Base-by-base conservation (phyloP, 164 flowering plant genomes). In the Annona cherimola region DNA sequence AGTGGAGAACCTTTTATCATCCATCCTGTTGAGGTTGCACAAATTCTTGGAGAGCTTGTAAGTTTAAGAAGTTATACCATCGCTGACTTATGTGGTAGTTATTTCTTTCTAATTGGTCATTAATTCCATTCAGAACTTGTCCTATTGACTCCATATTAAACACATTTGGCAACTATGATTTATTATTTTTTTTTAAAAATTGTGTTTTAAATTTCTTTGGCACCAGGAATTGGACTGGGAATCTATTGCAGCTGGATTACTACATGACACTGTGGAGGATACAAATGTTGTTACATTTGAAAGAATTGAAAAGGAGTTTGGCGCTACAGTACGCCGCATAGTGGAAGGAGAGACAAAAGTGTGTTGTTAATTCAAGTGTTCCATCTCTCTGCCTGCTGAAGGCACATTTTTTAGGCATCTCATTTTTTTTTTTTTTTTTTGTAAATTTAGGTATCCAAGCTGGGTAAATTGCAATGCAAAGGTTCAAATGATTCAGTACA, bases 281-380 rank as follows among this genome's bases (percentile, higher is more conserved):
- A 93, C 99, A 63, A 81, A 86, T 83, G 82, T 88, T 72, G 97
- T 96, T 64, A 90, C 99, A 35, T 96, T 96, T 81, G 98, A 90
- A 80, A 88, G 90, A 78, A 90, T 96, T 79, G 99, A 91, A 78
- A 81, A 86, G 71, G 96, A 96, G 65, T 96, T 96, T 82, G 98
- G 99, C 67, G 76, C 85, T 64, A 85, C 88, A 59, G 99, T 96
- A 26, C 95, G 99, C 46, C 97, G 66, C 78, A 96, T 96, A 83
- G 99, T 96, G 18, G 99, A 93, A 83, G 99, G 99, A 78, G 99
- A 96, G 81, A 96, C 99, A 16, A 96, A 96, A 97, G 99, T 90
- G 59, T 63, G 20, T 69, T 57, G 18, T 61, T 60, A 6, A 26
- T 45, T 50, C 54, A 40, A 39, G 57, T 11, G 39, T 26, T 14